A percentile compares a stretch with the other conserved stretches of the same genome.
Conservation (phyloP, 352 stramenopile genomes). For the Halophytophthora batemanensis region DNA sequence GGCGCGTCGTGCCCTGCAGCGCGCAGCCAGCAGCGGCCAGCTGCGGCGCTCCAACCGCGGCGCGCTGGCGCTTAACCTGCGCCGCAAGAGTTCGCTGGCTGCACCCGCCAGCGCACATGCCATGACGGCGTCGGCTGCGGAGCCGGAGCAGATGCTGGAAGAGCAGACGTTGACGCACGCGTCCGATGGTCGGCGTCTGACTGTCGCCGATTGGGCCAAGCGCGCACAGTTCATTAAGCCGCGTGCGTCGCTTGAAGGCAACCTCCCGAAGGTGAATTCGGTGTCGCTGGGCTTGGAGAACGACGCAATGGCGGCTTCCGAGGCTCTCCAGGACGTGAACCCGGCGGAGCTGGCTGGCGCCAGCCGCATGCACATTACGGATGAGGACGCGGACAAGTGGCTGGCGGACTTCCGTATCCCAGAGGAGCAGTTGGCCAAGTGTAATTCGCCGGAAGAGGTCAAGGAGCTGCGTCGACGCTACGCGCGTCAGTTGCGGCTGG, state of each 20-base stretch:
- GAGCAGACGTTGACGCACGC: not conserved
- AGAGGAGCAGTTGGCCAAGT: slow-evolving; percentile 42
- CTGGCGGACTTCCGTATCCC: slow-evolving; percentile 59
- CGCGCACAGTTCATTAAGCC: slow-evolving; percentile 49
- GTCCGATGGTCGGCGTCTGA: slow-evolving; percentile 20
- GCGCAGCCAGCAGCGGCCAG: not conserved
- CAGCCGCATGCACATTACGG: slow-evolving; percentile 46
- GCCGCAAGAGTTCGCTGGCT: slow-evolving; percentile 32
- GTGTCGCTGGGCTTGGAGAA: slow-evolving; percentile 23
- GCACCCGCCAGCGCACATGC: slow-evolving; percentile 6
- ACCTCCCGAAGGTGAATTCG: slow-evolving; percentile 30
- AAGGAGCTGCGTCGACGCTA: slow-evolving; percentile 63
- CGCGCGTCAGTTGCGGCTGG: slow-evolving; percentile 69
- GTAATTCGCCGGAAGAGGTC: slow-evolving; percentile 40
- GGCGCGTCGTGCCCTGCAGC: too few relatives aligned
- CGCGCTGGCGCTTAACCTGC: slow-evolving; percentile 10
- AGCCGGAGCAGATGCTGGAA: slow-evolving; percentile 17
- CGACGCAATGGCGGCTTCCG: slow-evolving; percentile 9
- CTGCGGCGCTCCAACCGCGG: slow-evolving; percentile 6
- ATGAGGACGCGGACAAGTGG: slow-evolving; percentile 78
- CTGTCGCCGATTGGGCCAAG: slow-evolving; percentile 58
- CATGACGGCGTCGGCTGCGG: slow-evolving; percentile 8
- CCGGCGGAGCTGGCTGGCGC: slow-evolving; percentile 4
- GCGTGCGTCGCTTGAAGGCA: slow-evolving; percentile 39
- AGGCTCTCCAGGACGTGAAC: slow-evolving; percentile 13